phyloP scores from a whole-genome alignment of 345 rosid species.

The thale cress (Arabidopsis thaliana) region TAIR10.1 NC_003075.7:15832001-15832500 shows the following conservation, averaged over 20 bases:
- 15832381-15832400: conserved; percentile 90
- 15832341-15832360: not conserved
- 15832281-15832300: conserved; percentile 20
- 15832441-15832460: conserved; percentile 86
- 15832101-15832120: conserved; percentile 56
- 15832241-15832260: conserved; percentile 6
- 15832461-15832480: conserved; percentile 88
- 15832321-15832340: conserved; percentile 18
- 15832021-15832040: not conserved
- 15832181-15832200: conserved; percentile 20
- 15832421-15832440: conserved; percentile 77
- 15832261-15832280: conserved; percentile 10
- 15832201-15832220: conserved; percentile 15
- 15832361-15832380: conserved; percentile 27
- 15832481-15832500: conserved; percentile 85
- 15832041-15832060: conserved; percentile 25
- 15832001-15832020: not conserved
- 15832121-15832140: conserved; percentile 44
- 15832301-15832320: conserved; percentile 18
- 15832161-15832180: conserved; percentile 71
- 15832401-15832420: conserved; percentile 78
- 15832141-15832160: conserved; percentile 63
- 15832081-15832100: conserved; percentile 2
- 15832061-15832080: conserved; percentile 17
- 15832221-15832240: conserved; percentile 18